Percentiles rank a stretch among this genome's conserved stretches.
These are phyloP conservation scores for Talaromyces sp. DNA, from an alignment of 2,329 filamentous ascomycete genomes.

Conservation along the genomic window DNA sequence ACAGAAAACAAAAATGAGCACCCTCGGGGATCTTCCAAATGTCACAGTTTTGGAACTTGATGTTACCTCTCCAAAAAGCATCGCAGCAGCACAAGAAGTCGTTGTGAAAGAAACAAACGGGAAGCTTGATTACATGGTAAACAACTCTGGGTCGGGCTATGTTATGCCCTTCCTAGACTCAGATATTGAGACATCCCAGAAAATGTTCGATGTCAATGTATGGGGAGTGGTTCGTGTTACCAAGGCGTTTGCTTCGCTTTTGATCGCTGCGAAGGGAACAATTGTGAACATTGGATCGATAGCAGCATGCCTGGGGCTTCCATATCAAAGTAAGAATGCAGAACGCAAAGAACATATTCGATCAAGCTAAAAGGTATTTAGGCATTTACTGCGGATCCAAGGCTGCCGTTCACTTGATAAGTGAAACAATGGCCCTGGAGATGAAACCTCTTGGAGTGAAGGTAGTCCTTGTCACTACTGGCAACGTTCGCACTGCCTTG, in stretches of 20 bases:
- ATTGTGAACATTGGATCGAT: slow-evolving; percentile 28
- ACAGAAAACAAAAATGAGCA: slow-evolving; percentile 31
- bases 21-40: slow-evolving; percentile 24
- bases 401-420: slow-evolving; percentile 23
- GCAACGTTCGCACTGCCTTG: slow-evolving; percentile 15
- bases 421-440: slow-evolving; percentile 27
- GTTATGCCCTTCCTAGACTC: slow-evolving; percentile 42
- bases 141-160: slow-evolving; percentile 47
- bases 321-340: slow-evolving; percentile 30
- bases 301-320: slow-evolving; percentile 21
- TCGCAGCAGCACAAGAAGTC: slow-evolving; percentile 32
- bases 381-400: slow-evolving; percentile 27
- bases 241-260: slow-evolving; percentile 28
- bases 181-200: slow-evolving; percentile 32
- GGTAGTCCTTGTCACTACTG: slow-evolving; percentile 7
- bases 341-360: not conserved
- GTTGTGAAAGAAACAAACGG: slow-evolving; percentile 33
- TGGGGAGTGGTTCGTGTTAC: slow-evolving; percentile 16
- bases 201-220: slow-evolving; percentile 21
- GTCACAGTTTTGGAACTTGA: slow-evolving; percentile 37
- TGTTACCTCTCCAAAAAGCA: slow-evolving; percentile 30
- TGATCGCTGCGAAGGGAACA: slow-evolving; percentile 26
- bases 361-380: not conserved
- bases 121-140: slow-evolving; percentile 44
- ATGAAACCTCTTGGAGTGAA: slow-evolving; percentile 28